Conservation (phyloP, 345 rosid genomes). For the Geranium rotundifolium region DNA sequence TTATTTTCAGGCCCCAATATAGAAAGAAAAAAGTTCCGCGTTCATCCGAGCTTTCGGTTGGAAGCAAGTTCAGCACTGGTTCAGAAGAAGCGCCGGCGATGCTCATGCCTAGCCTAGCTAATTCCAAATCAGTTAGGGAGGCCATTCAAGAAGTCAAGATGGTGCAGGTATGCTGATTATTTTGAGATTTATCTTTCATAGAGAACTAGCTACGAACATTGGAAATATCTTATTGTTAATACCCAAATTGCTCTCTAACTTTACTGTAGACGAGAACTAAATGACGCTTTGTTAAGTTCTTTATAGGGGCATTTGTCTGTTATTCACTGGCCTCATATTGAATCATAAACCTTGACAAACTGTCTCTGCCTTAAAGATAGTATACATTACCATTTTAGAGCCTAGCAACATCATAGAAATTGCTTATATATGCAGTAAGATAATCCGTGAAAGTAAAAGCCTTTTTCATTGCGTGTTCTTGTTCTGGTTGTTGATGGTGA, state of each 20-base stretch:
- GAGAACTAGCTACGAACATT: too few relatives aligned
- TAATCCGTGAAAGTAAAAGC: background rate
- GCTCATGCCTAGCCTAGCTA: constrained; percentile 64
- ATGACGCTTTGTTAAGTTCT: too few relatives aligned
- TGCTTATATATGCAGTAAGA: background rate
- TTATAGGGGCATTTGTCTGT: too few relatives aligned
- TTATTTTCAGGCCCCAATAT: constrained; percentile 59
- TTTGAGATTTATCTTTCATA: background rate
- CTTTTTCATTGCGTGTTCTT: too few relatives aligned
- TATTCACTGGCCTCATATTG: too few relatives aligned
- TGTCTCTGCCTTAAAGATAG: too few relatives aligned
- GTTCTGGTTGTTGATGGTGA: background rate
- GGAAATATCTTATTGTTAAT: background rate
- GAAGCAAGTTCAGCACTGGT: constrained; percentile 22
- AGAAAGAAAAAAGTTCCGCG: constrained; percentile 36
- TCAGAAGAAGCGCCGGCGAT: constrained; percentile 50
- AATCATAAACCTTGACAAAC: too few relatives aligned
- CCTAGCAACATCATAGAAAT: too few relatives aligned
- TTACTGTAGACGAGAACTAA: too few relatives aligned
- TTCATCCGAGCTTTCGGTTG: constrained; percentile 40
- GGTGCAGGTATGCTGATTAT: constrained; percentile 51
- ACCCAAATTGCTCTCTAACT: too few relatives aligned
- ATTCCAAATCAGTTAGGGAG: constrained; percentile 61
- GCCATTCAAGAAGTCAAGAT: constrained; percentile 71
- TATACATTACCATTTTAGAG: too few relatives aligned